Percentiles rank a stretch among this genome's conserved stretches.
phyloP scores from a whole-genome alignment of 1,139 yeast genomes.

The Blastobotrys arbuscula region DNA sequence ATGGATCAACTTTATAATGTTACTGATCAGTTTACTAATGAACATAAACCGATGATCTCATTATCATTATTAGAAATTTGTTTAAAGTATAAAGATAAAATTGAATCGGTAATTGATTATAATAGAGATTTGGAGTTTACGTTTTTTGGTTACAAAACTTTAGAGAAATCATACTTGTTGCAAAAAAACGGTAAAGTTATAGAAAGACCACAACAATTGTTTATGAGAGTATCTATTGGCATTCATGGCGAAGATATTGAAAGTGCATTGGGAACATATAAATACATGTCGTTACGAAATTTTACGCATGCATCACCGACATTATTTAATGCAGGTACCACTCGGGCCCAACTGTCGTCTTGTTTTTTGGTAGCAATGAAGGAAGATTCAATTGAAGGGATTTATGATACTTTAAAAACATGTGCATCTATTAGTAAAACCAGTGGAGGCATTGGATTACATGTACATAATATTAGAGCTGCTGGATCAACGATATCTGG shows the following conservation, averaged over 20 bases:
- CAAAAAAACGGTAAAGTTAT: constrained; percentile 55
- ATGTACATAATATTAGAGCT: constrained; percentile 67
- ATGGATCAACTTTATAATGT: constrained; percentile 59
- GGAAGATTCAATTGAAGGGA: constrained; percentile 77
- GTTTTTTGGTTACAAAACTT: constrained; percentile 71
- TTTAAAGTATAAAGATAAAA: constrained; percentile 45
- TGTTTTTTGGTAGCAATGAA: constrained; percentile 76
- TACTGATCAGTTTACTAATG: constrained; percentile 53
- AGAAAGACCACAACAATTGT: constrained; percentile 75
- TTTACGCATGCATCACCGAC: constrained; percentile 83
- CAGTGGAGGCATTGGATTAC: constrained; percentile 83
- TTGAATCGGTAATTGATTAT: constrained; percentile 59
- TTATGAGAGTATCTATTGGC: constrained; percentile 76
- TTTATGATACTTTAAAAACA: constrained; percentile 68
- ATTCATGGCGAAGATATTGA: constrained; percentile 64
- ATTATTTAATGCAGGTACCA: constrained; percentile 74
- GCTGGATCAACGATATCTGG: constrained; percentile 71
- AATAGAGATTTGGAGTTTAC: constrained; percentile 62
- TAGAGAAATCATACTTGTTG: constrained; percentile 64
- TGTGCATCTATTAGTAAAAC: constrained; percentile 74
- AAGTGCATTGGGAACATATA: constrained; percentile 61
- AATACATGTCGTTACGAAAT: constrained; percentile 65
- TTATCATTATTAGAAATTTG: constrained; percentile 52
- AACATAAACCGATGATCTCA: constrained; percentile 65
- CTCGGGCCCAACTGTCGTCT: constrained; percentile 68